Base-by-base conservation (phyloP, 371 early-diverging fungal species). In the Rhizopus stolonifer region DNA sequence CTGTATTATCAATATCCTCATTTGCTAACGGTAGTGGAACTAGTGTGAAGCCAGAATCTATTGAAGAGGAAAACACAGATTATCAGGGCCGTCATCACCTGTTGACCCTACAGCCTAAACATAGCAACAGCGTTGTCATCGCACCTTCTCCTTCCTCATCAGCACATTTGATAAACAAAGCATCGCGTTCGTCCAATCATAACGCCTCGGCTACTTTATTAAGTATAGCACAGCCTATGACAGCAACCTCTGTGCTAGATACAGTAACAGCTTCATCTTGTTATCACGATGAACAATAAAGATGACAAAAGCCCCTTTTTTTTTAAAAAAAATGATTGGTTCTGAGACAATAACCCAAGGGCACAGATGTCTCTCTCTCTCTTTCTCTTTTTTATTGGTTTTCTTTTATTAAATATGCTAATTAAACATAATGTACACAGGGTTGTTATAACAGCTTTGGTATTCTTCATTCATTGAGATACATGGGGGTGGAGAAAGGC, bases 1-100 rank as follows among this genome's bases (percentile, higher is more conserved):
- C 78, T 17, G 70, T 78, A 0, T 51, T 78, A 14, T 78, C 78
- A 0, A 78, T 78, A 25, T 78, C 78, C 3, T 70, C 71, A 2
- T 77, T 65, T 54, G 71, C 71, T 10, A 64, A 59, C 22, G 64
- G 64, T 29, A 38, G 40, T n/a, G 11, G 34, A 10, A 44, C 36
- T 21, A 40, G 44, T 36, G 11, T 44, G 6, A 36, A 50, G 17
- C 46, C 15, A 19, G 26, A 26, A n/a, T 2, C 18, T 19, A n/a
- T n/a, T n/a, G 19, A 18, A 17, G 55, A 60, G 24, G 51, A 50
- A 32, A 31, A 39, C 3, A 4, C 38, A 15, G 49, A 57, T 24
- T 32, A 58, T 7, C 52, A 52, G 23, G 38, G 51, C 13, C 59
- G 54, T 48, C 52, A 59, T 22, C 54, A 50, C 39, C 32, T 48